Evolutionary conservation across 2,329 filamentous ascomycete species (phyloP), one percentile per base, ranked within the genome.

Genomic region (Sporothrix dimorphospora): DNA sequence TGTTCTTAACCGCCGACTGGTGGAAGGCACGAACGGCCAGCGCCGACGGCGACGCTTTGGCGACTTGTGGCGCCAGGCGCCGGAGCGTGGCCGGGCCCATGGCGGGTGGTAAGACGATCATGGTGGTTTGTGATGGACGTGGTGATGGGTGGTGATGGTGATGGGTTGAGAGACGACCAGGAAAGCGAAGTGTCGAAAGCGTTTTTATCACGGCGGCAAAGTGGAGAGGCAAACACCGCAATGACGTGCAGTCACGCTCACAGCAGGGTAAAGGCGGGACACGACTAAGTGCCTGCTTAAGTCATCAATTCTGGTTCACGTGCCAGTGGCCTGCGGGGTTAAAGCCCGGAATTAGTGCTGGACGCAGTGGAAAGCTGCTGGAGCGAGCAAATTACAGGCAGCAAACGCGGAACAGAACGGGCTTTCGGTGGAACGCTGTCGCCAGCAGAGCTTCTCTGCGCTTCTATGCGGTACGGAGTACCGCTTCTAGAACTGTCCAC

Each of bases 81-180:
- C 73, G 73, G 34, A 74, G 38, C 24, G 63, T 66, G 9, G 70
- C 51, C 63, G 70, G 30, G 71, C 72, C 72, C 57, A 72, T 51
- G n/a, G 57, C 49, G 27, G 73, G 63, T 53, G 71, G 63, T 66
- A 75, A 70, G 12, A 38, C 61, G 61, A 75, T 71, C 74, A 75
- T 75, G 11, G 59, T 72, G 47, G 38, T 71, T 71, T 45, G 51
- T 42, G 70, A 38, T 38, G 42, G 30, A 21, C 38, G 47, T 53
- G 40, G 19, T 71, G 53, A 49, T 51, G 71, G 70, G 51, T 59
- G 69, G 21, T 14, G 61, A 69, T 27, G 63, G 14, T 24, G 66
- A 63, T 14, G 63, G 47, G 30, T 34, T 16, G 40, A 24, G 9
- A 34, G 24, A 21, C 14, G 47, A 49, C 21, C 7, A 14, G 12